Conservation (phyloP, 768 basidiomycete genomes). For the Cystoderma amianthinum region DNA sequence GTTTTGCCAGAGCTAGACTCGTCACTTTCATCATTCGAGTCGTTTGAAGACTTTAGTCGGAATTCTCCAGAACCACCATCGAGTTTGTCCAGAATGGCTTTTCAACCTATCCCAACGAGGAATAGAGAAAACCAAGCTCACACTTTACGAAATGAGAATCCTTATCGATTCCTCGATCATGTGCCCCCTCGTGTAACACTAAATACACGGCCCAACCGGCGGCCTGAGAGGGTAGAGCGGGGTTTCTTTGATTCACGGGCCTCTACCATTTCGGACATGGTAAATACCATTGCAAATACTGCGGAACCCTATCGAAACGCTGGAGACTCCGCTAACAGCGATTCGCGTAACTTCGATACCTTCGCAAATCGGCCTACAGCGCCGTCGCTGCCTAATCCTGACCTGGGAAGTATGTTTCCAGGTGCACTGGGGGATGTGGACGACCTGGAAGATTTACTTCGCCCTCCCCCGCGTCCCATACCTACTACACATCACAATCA, state of each 20-base stretch:
- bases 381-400: background rate
- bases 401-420: background rate
- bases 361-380: too few relatives aligned
- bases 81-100: background rate
- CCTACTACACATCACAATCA: background rate
- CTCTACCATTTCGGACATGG: background rate
- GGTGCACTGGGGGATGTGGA: background rate
- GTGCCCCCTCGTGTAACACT: background rate
- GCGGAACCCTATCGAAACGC: background rate
- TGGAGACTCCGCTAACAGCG: background rate
- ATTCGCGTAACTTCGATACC: background rate
- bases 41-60: background rate
- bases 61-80: background rate
- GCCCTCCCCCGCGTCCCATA: background rate
- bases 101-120: background rate
- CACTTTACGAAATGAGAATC: background rate
- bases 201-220: background rate
- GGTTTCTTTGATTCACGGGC: background rate
- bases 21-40: background rate
- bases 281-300: background rate
- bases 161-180: background rate
- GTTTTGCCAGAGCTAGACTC: background rate
- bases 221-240: background rate
- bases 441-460: background rate
- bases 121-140: background rate